These are phyloP conservation scores for Pseudophaeomoniella oleicola DNA, from an alignment of 2,329 filamentous ascomycete species.

Conservation along the genomic window DNA sequence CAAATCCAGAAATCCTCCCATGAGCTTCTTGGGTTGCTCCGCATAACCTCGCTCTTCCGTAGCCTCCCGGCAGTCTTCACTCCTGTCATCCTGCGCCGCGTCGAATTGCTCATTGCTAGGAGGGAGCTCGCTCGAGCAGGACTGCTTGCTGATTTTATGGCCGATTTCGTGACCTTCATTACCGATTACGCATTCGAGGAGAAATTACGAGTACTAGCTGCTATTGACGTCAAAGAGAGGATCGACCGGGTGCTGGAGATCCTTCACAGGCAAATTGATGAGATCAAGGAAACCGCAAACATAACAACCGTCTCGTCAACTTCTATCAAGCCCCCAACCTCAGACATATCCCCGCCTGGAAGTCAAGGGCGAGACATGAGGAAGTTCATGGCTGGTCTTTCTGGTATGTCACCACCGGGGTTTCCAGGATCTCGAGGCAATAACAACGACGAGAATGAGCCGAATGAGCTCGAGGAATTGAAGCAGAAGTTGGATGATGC, in stretches of 20 bases:
- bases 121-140: conserved; percentile 75
- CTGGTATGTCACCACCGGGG: conserved; percentile 24
- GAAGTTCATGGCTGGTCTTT: conserved; percentile 27
- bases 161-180: conserved; percentile 94
- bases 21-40: conserved; percentile 71
- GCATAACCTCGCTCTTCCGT: conserved; percentile 71
- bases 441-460: conserved; percentile 59
- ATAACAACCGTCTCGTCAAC: conserved; percentile 64
- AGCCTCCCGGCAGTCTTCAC: conserved; percentile 56
- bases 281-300: conserved; percentile 75
- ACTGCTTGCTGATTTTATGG: conserved; percentile 88
- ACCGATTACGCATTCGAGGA: conserved; percentile 80
- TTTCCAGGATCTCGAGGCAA: conserved; percentile 31
- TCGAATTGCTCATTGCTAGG: conserved; percentile 75
- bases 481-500: conserved; percentile 76
- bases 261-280: conserved; percentile 65
- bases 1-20: conserved; percentile 72
- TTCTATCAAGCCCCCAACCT: conserved; percentile 43
- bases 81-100: conserved; percentile 68
- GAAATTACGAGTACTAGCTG: conserved; percentile 73
- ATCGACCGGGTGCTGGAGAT: conserved; percentile 73
- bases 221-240: conserved; percentile 62
- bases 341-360: conserved; percentile 38
- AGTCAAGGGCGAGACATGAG: too few species aligned
- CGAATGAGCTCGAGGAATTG: conserved; percentile 80